These are phyloP conservation scores for Leucosporidium scottii DNA, from an alignment of 768 basidiomycete genomes.

Conservation along the genomic window DNA sequence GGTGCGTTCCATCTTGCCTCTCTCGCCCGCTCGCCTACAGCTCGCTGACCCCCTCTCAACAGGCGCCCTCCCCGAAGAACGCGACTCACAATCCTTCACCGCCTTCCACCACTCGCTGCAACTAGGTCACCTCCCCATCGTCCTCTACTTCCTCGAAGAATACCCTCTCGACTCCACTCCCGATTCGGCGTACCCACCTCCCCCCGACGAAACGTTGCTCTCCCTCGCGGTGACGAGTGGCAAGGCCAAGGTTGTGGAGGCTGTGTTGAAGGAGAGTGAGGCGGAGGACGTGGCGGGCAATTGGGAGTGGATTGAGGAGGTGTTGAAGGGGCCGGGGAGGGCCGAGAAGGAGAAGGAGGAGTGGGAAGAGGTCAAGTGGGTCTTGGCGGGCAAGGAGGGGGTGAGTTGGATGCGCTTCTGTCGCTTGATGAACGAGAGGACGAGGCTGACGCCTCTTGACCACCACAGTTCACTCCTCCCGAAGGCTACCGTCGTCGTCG, in stretches of 20 bases:
- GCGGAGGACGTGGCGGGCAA: not conserved
- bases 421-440: too few species aligned
- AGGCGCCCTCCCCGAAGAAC: slow-evolving; percentile 71
- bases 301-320: slow-evolving; percentile 12
- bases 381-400: not conserved
- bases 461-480: too few species aligned
- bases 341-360: not conserved
- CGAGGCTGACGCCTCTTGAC: too few species aligned
- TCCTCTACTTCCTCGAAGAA: slow-evolving; percentile 57
- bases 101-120: slow-evolving; percentile 62
- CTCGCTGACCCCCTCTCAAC: slow-evolving; percentile 10
- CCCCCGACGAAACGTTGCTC: slow-evolving; percentile 49
- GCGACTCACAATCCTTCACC: slow-evolving; percentile 54
- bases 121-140: slow-evolving; percentile 51
- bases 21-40: slow-evolving; percentile 5
- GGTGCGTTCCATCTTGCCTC: slow-evolving; percentile 47
- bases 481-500: too few species aligned
- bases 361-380: slow-evolving; percentile 29
- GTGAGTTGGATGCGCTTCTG: too few species aligned
- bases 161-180: slow-evolving; percentile 43
- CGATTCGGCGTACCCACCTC: slow-evolving; percentile 48
- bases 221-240: slow-evolving; percentile 12
- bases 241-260: not conserved
- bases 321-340: not conserved
- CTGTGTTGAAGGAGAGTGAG: not conserved